Evolutionary conservation across 2,329 filamentous ascomycete genomes (phyloP), one percentile per base, ranked within the genome.

Genomic region (Rutstroemia sydowiana): DNA sequence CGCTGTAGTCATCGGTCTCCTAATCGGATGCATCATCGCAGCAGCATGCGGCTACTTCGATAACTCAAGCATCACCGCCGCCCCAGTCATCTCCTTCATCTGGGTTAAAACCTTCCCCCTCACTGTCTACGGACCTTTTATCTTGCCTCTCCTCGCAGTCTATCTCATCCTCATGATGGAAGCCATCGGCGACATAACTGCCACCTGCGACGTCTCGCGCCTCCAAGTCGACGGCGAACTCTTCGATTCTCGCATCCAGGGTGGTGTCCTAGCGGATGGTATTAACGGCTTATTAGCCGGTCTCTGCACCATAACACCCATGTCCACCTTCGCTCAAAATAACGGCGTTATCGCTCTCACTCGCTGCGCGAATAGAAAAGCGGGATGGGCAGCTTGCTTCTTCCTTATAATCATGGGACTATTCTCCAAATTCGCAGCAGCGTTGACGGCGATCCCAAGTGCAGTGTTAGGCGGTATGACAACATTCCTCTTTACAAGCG

Each of bases 261-360:
- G 87, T 11, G 87, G 87, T 31, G 79, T 92, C 14, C 68, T 93
- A 3, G 86, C 87, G 0, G 88, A 93, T 60, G 88, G 87, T 1
- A 60, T 90, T 46, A 88, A 88, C 61, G 86, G 87, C 32, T 71
- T 89, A 57, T 71, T 92, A 14, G 85, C 87, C 14, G 85, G 82
- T 1, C 76, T 93, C 30, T 86, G 83, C 71, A 92, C 87, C 44
- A 87, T 88, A 59, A 87, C 86, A 0, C 87, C 87, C 28, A 87
- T 91, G 79, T 84, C 81, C 1, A 85, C 83, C 0, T 91, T 91
- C 60, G 87, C 87, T 0, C 87, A 91, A 67, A 92, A 92, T 71
- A 91, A 92, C 65, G 87, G 87, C 32, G 86, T 92, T 47, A 91
- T 93, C 55, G 85, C 87, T 0, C 74, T 93, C 41, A 93, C 88